phyloP scores from a whole-genome alignment of 257 asterid species.

The Cordia subcordata region DNA sequence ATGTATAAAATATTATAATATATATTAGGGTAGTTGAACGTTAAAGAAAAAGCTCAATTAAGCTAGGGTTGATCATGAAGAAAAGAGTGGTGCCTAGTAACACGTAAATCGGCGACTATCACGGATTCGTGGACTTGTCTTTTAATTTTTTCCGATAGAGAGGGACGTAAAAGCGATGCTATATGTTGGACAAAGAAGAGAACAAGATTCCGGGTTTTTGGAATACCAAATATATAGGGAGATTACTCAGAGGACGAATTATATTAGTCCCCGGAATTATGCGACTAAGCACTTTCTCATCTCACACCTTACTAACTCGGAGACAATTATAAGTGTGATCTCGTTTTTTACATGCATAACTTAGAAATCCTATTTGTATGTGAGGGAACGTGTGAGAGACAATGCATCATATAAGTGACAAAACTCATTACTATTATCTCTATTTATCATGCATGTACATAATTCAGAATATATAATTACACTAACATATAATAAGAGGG shows the following conservation, averaged over 20 bases:
- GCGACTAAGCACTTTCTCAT: not conserved
- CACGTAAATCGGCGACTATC: not conserved
- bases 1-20: too few species aligned
- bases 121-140: not conserved
- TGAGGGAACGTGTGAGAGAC: too few species aligned
- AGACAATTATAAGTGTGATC: too few species aligned
- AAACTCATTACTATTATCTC: too few species aligned
- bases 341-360: too few species aligned
- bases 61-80: not conserved
- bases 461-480: too few species aligned
- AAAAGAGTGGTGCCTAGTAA: not conserved
- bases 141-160: not conserved
- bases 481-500: too few species aligned
- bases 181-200: not conserved
- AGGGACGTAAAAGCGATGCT: too few species aligned
- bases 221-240: not conserved
- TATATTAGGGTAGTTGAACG: not conserved
- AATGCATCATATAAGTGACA: too few species aligned
- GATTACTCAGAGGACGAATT: not conserved
- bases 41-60: not conserved
- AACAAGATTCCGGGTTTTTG: not conserved
- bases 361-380: too few species aligned
- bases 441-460: too few species aligned
- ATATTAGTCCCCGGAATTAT: not conserved
- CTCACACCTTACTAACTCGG: too few species aligned